Evolutionary conservation across 257 asterid species (phyloP), one percentile per base, ranked within the genome.

Genomic region (Avicennia marina): DNA sequence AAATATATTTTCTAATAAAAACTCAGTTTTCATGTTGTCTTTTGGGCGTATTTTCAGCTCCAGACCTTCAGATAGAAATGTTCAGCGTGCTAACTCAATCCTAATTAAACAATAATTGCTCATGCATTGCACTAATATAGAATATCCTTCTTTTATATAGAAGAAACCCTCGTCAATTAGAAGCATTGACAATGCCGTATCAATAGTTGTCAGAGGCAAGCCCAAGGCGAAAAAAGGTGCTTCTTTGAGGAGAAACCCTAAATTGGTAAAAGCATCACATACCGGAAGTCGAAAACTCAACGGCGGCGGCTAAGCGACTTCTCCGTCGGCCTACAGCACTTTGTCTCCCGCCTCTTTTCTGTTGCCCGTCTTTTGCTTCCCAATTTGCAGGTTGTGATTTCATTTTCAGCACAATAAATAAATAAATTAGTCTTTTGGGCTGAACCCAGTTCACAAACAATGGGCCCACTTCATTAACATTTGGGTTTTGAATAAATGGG

Each of bases 241-340:
- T 6, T 10, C 33, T 11, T 32, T 11, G 43, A 16, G 29, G 43
- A 58, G 22, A 26, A 43, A 33, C 45, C 62, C 38, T 41, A 52
- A 67, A 24, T 43, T 16, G 51, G n/a, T 27, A 6, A 59, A 10
- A 56, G 16, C 5, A 4, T 4, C 51, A 60, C 58, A 24, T 43
- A 52, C 62, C 58, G 21, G 38, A 9, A 45, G 7, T 25, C 29
- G 47, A 29, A 4, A 43, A 34, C 8, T 60, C 52, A 8, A 15
- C 49, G 43, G 56, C 13, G 36, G 72, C 16, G 17, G 36, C 62
- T 7, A 16, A 16, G 45, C 33, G 21, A 60, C 31, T 44, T 16
- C 46, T 41, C 53, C 56, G 31, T n/a, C 38, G 44, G 61, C 12
- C 66, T 44, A 42, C 41, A 13, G 34, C 50, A 57, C 19, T 20